Evolutionary conservation across 768 basidiomycete species (phyloP).

Genomic region (Panaeolus cyanescens): DNA sequence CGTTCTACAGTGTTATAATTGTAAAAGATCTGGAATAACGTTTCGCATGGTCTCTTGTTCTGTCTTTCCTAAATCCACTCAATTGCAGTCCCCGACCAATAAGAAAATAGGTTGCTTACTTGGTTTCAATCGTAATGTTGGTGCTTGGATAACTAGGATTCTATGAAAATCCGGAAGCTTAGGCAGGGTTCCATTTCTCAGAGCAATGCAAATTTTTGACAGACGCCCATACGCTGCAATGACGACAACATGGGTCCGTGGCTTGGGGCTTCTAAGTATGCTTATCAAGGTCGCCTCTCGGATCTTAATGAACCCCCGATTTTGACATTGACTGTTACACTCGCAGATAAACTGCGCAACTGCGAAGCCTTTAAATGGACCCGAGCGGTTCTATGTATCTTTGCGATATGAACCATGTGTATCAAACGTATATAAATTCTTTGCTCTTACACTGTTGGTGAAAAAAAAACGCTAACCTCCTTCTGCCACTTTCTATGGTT

Average conservation of each 20-base stretch:
- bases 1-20: not conserved
- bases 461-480: too few species aligned
- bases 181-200: not conserved
- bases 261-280: not conserved
- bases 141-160: not conserved
- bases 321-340: not conserved
- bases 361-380: not conserved
- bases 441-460: not conserved
- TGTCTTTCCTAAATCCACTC: not conserved
- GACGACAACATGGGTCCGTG: not conserved
- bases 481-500: too few species aligned
- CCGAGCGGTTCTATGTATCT: not conserved
- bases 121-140: not conserved
- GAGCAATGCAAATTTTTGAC: not conserved
- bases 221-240: constrained; percentile 3
- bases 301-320: constrained; percentile 6
- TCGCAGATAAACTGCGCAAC: not conserved
- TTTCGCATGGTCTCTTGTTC: too few species aligned
- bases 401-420: not conserved
- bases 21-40: not conserved
- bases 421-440: not conserved
- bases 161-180: not conserved
- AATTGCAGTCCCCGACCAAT: not conserved
- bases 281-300: not conserved
- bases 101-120: not conserved